Evolutionary conservation across 352 stramenopile genomes (phyloP), one percentile per base, ranked within the genome.

Genomic region (Globisporangium abappressorium): DNA sequence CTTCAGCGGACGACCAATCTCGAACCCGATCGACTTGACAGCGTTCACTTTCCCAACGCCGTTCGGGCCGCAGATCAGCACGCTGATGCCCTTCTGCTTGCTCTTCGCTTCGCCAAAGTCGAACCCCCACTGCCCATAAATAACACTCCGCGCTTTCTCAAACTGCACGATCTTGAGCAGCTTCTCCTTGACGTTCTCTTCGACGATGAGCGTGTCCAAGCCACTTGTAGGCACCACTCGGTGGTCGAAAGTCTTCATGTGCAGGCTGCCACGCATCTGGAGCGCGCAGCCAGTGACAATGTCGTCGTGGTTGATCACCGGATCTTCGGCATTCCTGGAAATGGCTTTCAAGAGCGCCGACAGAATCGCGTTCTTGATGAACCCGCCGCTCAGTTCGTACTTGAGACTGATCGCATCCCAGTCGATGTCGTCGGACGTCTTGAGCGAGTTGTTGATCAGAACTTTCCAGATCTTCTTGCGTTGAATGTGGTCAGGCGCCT

Each of bases 331-430:
- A 58, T 89, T 69, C 24, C 87, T 77, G 15, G 81, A 84, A 54
- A 94, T 91, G 26, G 89, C 87, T 49, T 87, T 90, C 20, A 97
- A 68, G 41, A 96, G 76, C 55, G 88, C 85, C 41, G 87, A 93
- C 14, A 96, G 69, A 62, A 97, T 91, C 41, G 90, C 88, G 65
- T 97, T 97, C 77, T 97, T 95, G 76, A 97, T 97, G 71, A 97
- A 97, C 3, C 88, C 90, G 53, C 90, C 90, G 64, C 86, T 94
- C 33, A 97, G 80, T 51, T 97, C 87, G 69, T 96, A 97, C 70
- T 96, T 94, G 59, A 95, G 72, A 14, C 75, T 78, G 49, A 97
- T 93, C 18, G 84, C 77, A 41, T 95, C 87, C 85, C 84, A 95
- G 65, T 95, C 88, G 36, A 97, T 84, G 57, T 85, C 81, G n/a